Conservation (phyloP, 768 basidiomycete species). For the Lactarius indigo region DNA sequence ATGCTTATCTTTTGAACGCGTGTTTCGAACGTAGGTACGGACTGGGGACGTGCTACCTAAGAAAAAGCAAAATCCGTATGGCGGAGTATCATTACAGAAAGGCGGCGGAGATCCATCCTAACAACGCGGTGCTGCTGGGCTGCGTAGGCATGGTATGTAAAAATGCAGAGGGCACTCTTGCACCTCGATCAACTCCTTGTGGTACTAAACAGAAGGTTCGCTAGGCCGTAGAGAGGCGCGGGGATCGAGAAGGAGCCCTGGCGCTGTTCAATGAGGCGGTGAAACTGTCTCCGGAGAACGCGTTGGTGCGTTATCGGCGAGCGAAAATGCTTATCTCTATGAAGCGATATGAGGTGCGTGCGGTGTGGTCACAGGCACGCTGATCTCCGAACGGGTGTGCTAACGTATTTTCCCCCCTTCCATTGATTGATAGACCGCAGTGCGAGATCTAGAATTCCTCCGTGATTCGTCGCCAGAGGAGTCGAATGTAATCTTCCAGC, state of each 20-base stretch:
- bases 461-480: conserved; percentile 87
- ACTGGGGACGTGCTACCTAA: conserved; percentile 93
- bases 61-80: conserved; percentile 87
- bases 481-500: conserved; percentile 94
- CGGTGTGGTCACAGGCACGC: conserved; percentile 21
- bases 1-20: conserved; percentile 22
- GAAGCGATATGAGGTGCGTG: conserved; percentile 75
- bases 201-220: conserved; percentile 22
- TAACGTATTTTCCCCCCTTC: conserved; percentile 21
- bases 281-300: conserved; percentile 76
- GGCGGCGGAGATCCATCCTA: conserved; percentile 88
- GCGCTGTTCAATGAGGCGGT: conserved; percentile 80
- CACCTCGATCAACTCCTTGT: conserved; percentile 3
- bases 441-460: conserved; percentile 76
- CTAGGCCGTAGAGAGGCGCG: conserved; percentile 85
- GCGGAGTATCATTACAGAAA: conserved; percentile 97
- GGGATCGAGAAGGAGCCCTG: conserved; percentile 72
- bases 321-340: conserved; percentile 87
- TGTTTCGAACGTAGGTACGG: conserved; percentile 73
- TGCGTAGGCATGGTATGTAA: conserved; percentile 91
- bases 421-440: conserved; percentile 56
- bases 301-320: conserved; percentile 90
- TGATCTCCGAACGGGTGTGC: conserved; percentile 23
- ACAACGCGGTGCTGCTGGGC: conserved; percentile 92
- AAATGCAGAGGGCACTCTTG: conserved; percentile 8